phyloP scores from a whole-genome alignment of 176 grass and related monocot genomes.

The Oryza australiensis region DNA sequence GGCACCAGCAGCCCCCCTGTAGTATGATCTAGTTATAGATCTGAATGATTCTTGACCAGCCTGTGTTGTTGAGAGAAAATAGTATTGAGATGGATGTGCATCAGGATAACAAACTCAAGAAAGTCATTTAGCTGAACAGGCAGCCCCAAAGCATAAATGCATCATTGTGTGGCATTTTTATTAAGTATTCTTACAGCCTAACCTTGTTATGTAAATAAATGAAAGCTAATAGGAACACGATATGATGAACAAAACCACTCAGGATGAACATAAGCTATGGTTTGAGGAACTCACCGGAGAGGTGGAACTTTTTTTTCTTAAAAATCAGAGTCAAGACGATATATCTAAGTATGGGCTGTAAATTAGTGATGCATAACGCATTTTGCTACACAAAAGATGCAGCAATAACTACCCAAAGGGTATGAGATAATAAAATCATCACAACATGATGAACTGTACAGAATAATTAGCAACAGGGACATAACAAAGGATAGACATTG shows the following conservation, averaged over 20 bases:
- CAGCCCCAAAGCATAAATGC: not conserved
- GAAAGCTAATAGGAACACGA: not conserved
- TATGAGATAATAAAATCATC: not conserved
- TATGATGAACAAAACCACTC: not conserved
- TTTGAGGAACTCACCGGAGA: not conserved
- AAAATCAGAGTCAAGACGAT: not conserved
- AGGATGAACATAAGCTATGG: not conserved
- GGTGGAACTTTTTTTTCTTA: not conserved
- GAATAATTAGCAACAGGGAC: not conserved
- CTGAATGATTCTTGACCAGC: constrained; percentile 83
- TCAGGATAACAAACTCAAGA: not conserved
- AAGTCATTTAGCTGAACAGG: not conserved
- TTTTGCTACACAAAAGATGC: not conserved
- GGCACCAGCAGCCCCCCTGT: constrained; percentile 85
- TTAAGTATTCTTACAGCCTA: not conserved
- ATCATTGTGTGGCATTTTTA: not conserved
- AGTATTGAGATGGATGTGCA: constrained; percentile 15
- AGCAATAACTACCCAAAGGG: not conserved
- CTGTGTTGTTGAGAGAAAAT: constrained; percentile 37
- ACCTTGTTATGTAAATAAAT: constrained; percentile 14
- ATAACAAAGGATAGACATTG: not conserved
- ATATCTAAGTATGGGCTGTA: too few relatives aligned
- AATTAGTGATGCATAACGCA: not conserved
- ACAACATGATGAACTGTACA: not conserved
- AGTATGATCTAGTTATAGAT: constrained; percentile 90